Conservation (phyloP, 305 asterid genomes). For the Solanum aculeatissimum region DNA sequence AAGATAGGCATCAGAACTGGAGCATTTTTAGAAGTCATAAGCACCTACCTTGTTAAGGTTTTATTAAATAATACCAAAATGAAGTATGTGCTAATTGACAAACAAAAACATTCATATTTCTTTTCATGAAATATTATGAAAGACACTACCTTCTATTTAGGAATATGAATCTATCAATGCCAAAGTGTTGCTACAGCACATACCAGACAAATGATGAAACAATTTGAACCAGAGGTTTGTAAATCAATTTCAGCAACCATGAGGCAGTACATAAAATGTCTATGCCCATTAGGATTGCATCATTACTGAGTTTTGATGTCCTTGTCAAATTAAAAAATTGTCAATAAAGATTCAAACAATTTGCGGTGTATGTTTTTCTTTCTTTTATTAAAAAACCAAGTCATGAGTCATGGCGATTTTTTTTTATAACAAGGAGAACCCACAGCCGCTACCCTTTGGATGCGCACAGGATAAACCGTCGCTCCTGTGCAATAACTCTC, state of each 20-base stretch:
- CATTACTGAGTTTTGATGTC: neutral
- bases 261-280: neutral
- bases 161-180: neutral
- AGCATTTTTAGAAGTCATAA: neutral
- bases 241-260: neutral
- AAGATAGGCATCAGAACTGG: neutral
- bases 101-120: neutral
- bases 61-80: neutral
- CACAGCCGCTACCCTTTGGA: too few species aligned
- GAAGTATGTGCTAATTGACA: neutral
- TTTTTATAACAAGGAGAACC: too few species aligned
- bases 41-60: neutral
- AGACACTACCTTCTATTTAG: neutral
- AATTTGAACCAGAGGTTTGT: neutral
- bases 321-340: neutral
- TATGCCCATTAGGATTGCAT: neutral
- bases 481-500: too few species aligned
- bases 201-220: neutral
- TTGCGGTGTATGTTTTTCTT: neutral
- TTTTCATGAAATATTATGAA: neutral
- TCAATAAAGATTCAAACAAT: neutral
- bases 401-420: neutral
- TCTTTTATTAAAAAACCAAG: neutral
- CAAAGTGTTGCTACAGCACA: neutral
- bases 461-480: too few species aligned